These are phyloP conservation scores for Ceratobasidium theobromae DNA, from an alignment of 1,284 basidiomycete species.

Conservation along the genomic window DNA sequence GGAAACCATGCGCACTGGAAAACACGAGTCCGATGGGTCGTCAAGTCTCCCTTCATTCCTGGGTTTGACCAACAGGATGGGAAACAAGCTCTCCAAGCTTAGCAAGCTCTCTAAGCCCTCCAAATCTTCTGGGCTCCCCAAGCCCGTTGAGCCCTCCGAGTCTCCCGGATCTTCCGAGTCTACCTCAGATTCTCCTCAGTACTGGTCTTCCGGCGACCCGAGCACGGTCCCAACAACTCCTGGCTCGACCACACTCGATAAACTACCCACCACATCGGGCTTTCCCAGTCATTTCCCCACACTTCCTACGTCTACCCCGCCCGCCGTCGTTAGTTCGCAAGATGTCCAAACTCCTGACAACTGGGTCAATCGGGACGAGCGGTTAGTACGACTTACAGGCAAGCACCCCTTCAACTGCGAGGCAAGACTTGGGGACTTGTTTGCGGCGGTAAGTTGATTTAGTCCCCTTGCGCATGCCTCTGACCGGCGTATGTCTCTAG, in stretches of 20 bases:
- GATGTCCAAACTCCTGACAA: conserved; percentile 48
- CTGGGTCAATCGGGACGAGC: conserved; percentile 48
- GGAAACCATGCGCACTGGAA: too few species aligned
- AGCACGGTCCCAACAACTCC: neutral
- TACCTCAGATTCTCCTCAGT: too few species aligned
- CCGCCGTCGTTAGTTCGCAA: conserved; percentile 32
- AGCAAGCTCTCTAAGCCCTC: too few species aligned
- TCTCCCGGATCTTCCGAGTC: too few species aligned
- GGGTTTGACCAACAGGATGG: conserved; percentile 5
- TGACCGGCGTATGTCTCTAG: conserved; percentile 34
- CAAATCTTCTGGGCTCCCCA: too few species aligned
- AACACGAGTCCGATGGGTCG: too few species aligned
- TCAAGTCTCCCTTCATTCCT: too few species aligned
- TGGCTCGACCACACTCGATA: neutral
- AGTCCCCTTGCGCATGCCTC: neutral
- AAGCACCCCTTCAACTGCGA: conserved; percentile 67
- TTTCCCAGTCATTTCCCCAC: conserved; percentile 37
- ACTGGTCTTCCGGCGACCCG: too few species aligned
- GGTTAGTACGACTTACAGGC: conserved; percentile 56
- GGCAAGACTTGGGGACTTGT: conserved; percentile 53
- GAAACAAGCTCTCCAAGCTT: neutral
- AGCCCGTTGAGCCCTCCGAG: too few species aligned
- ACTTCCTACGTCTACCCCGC: conserved; percentile 32
- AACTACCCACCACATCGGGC: neutral
- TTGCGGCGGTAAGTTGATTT: conserved; percentile 43